Evolutionary conservation across 2,329 filamentous ascomycete species (phyloP).

Genomic region (Trichoderma afroharzianum): DNA sequence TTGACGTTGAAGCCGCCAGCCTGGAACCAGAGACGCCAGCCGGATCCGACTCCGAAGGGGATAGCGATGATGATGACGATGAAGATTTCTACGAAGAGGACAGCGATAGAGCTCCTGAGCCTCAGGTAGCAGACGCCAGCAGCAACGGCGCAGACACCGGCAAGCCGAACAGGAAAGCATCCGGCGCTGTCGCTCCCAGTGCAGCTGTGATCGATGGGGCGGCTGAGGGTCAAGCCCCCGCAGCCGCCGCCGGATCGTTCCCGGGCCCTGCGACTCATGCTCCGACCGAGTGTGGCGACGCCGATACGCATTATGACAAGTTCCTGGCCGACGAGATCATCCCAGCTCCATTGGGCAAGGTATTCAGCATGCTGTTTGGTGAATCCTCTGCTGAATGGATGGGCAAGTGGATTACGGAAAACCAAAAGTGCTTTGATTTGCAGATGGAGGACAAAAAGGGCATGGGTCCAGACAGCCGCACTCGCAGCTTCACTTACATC

Average conservation of each 20-base stretch:
- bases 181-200: slow-evolving; percentile 48
- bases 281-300: slow-evolving; percentile 82
- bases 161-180: slow-evolving; percentile 69
- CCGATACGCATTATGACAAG: slow-evolving; percentile 76
- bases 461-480: slow-evolving; percentile 69
- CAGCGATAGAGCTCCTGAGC: slow-evolving; percentile 70
- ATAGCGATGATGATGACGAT: slow-evolving; percentile 60
- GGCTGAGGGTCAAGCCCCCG: slow-evolving; percentile 44
- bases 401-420: slow-evolving; percentile 76
- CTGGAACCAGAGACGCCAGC: slow-evolving; percentile 45
- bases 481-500: slow-evolving; percentile 78
- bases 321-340: slow-evolving; percentile 82
- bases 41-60: slow-evolving; percentile 54
- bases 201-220: slow-evolving; percentile 46
- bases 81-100: slow-evolving; percentile 76
- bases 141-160: slow-evolving; percentile 53
- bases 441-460: slow-evolving; percentile 83
- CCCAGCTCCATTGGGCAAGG: slow-evolving; percentile 82
- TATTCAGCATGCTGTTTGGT: slow-evolving; percentile 87
- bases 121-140: slow-evolving; percentile 37
- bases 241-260: slow-evolving; percentile 58
- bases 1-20: slow-evolving; percentile 47
- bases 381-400: slow-evolving; percentile 76
- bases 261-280: slow-evolving; percentile 79
- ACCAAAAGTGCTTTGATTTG: slow-evolving; percentile 87